A percentile compares a stretch with the other conserved stretches of the same genome.
Evolutionary conservation across 331 rosid species (phyloP).

Genomic region (Quercus lobata): DNA sequence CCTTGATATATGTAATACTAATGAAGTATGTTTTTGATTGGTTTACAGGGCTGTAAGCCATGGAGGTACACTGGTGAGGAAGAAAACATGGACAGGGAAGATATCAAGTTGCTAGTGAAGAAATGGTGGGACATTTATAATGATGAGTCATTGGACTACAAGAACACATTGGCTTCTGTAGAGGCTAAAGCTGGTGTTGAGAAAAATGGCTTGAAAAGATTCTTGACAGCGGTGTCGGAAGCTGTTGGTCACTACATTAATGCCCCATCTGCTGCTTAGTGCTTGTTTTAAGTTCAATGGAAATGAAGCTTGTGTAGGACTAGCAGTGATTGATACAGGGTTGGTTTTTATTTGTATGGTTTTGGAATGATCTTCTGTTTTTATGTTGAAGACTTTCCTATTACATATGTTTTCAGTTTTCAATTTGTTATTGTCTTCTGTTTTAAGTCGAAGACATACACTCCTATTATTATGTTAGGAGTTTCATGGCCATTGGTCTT

Average conservation of each 20-base stretch:
- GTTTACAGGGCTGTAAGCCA: constrained; percentile 45
- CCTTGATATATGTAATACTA: not conserved
- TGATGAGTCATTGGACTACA: constrained; percentile 39
- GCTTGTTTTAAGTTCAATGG: not conserved
- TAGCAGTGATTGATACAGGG: not conserved
- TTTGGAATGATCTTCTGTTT: not conserved
- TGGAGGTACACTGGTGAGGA: constrained; percentile 53
- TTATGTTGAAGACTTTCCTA: not conserved
- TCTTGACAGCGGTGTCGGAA: constrained; percentile 36
- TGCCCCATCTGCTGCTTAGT: constrained; percentile 76
- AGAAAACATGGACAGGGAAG: constrained; percentile 46
- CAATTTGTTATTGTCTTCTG: not conserved
- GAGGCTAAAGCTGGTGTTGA: not conserved
- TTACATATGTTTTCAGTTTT: not conserved
- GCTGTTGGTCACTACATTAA: constrained; percentile 28
- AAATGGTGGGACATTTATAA: constrained; percentile 49
- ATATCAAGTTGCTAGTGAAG: constrained; percentile 45
- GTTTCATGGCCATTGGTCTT: not conserved
- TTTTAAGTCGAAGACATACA: not conserved
- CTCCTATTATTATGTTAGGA: not conserved
- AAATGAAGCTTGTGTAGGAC: not conserved
- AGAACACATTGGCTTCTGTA: not conserved
- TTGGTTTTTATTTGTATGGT: too few relatives aligned
- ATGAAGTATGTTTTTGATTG: not conserved
- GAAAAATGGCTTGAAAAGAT: not conserved